Percentiles rank a stretch among this genome's conserved stretches.
Conservation (phyloP, 139 green algal species). For the Gonium pectorale region DNA sequence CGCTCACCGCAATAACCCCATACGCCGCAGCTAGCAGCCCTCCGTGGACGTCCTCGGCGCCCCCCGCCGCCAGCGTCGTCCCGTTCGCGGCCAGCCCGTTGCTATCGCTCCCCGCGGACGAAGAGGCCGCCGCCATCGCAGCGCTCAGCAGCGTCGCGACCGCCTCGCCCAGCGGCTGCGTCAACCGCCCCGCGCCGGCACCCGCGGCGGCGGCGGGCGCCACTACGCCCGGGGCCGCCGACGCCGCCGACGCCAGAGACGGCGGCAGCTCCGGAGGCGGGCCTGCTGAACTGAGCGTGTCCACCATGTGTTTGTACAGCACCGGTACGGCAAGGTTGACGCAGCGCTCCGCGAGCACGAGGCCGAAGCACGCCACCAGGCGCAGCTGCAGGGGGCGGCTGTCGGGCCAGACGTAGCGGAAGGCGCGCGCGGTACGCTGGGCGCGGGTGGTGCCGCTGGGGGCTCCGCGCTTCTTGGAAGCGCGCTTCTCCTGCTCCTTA, state of each 20-base stretch:
- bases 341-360: conserved; percentile 72
- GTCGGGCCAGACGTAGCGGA: conserved; percentile 73
- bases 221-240: not conserved
- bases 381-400: conserved; percentile 48
- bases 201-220: not conserved
- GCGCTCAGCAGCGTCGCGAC: conserved; percentile 69
- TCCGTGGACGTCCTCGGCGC: not conserved
- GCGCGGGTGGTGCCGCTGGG: not conserved
- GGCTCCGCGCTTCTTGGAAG: not conserved
- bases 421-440: conserved; percentile 46
- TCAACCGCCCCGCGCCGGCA: not conserved
- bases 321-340: conserved; percentile 86
- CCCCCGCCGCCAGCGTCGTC: not conserved
- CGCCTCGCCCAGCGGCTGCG: conserved; percentile 31
- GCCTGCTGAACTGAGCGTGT: conserved; percentile 29
- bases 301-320: conserved; percentile 74
- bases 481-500: conserved; percentile 32
- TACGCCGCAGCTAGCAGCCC: conserved; percentile 14
- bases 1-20: conserved; percentile 8
- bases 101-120: no score
- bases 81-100: no score
- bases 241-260: not conserved
- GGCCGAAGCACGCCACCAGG: conserved; percentile 73
- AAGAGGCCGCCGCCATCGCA: conserved; percentile 59
- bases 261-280: not conserved